These are phyloP conservation scores for Termitomyces sp. DNA, from an alignment of 768 basidiomycete species.

Conservation along the genomic window DNA sequence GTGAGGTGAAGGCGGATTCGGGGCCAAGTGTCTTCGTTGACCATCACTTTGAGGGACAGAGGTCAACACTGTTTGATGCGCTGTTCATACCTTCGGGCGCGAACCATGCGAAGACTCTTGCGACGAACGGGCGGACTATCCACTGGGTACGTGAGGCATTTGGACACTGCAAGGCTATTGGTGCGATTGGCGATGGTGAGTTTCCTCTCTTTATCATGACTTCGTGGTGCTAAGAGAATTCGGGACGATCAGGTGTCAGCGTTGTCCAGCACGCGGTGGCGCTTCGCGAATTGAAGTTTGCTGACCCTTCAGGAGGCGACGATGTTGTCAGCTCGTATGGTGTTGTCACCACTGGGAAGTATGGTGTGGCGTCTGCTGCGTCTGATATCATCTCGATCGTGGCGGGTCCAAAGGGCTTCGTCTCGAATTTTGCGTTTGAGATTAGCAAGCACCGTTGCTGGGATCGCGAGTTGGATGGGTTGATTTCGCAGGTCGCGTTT, in stretches of 20 bases:
- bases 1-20: slow-evolving; percentile 40
- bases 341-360: slow-evolving; percentile 60
- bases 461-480: slow-evolving; percentile 58
- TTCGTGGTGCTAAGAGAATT: background rate
- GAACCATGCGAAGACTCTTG: slow-evolving; percentile 54
- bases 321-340: slow-evolving; percentile 58
- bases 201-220: background rate
- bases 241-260: slow-evolving; percentile 37
- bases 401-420: slow-evolving; percentile 49
- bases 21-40: slow-evolving; percentile 47
- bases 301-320: slow-evolving; percentile 29
- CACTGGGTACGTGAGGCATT: slow-evolving; percentile 87
- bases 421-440: slow-evolving; percentile 57
- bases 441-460: slow-evolving; percentile 69
- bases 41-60: slow-evolving; percentile 74
- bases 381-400: slow-evolving; percentile 44
- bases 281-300: slow-evolving; percentile 47
- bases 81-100: slow-evolving; percentile 74
- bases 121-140: slow-evolving; percentile 64
- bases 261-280: slow-evolving; percentile 47
- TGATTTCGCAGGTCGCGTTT: slow-evolving; percentile 51
- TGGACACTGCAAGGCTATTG: slow-evolving; percentile 84
- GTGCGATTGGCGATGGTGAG: slow-evolving; percentile 67
- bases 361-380: slow-evolving; percentile 36
- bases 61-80: slow-evolving; percentile 85